Base-by-base conservation (phyloP, 1,139 yeast genomes). In the Geotrichum aggregatum region DNA sequence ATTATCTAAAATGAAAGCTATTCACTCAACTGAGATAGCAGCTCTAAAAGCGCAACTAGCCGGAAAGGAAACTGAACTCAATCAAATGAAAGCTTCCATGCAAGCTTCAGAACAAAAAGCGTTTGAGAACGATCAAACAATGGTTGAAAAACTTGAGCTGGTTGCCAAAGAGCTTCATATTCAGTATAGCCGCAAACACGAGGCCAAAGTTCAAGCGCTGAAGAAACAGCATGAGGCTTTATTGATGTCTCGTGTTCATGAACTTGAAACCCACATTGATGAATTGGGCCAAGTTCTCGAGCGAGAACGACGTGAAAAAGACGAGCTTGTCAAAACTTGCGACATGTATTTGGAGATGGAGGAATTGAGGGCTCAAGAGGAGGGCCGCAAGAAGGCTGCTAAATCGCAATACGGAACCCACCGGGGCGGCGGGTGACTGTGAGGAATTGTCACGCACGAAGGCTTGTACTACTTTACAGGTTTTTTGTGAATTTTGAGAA, bases 161-260 rank as follows among this genome's bases (percentile, higher is more conserved):
- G 69, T 84, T 40, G 83, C 88, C 0, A 83, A 81, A 56, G 86
- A 82, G 59, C 70, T 84, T 13, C 84, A 84, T 61, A 72, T 76
- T 22, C 87, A 83, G 61, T 84, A 84, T 63, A 76, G 85, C 2
- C 78, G 81, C 49, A 84, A 84, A 62, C 92, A 85, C 62, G 84
- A 79, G 59, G 76, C 77, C 54, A 84, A 84, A 61, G 83, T 82
- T 5, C 72, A 72, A 24, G 75, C 78, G 31, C 66, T 81, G 58
- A 78, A 78, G 61, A 74, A 73, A 54, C 78, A 77, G 7, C 78
- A 78, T 61, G 69, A 74, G 51, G 68, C 68, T 30, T 75, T 75
- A 57, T 62, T 78, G 26, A 71, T 73, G 70, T 16, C 26, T 5
- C 14, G 28, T 18, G n/a, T 45, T 3, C 31, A 35, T 11, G 46